Evolutionary conservation across 1,284 basidiomycete genomes (phyloP).

Genomic region (Ustilago esculenta): DNA sequence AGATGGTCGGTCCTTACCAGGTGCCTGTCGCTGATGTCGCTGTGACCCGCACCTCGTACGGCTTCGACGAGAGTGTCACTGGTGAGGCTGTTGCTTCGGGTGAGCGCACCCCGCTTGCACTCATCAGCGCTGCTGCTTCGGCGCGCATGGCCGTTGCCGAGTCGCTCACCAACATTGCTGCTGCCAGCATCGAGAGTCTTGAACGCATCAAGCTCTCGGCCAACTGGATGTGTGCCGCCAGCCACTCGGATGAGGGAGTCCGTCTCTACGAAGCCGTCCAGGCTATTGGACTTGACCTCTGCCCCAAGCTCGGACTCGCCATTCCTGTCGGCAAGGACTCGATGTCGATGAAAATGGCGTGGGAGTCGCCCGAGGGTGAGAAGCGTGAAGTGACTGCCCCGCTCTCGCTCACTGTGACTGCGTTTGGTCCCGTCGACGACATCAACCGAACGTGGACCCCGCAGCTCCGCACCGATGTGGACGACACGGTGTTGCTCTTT

Average conservation of each 20-base stretch:
- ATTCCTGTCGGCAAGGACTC: constrained; percentile 99
- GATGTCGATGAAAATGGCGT: constrained; percentile 99
- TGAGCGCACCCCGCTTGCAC: constrained; percentile 90
- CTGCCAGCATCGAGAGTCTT: constrained; percentile 79
- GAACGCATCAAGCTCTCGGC: constrained; percentile 89
- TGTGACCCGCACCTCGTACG: constrained; percentile 92
- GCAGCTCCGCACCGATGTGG: constrained; percentile 75
- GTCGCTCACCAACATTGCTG: constrained; percentile 88
- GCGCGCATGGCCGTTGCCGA: constrained; percentile 97
- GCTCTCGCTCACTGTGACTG: constrained; percentile 90
- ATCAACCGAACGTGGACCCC: constrained; percentile 91
- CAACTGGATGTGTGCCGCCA: constrained; percentile 99
- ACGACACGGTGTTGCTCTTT: constrained; percentile 77
- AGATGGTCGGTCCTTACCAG: constrained; percentile 99
- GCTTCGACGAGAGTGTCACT: constrained; percentile 80
- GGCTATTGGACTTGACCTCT: constrained; percentile 91
- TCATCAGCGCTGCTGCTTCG: constrained; percentile 86
- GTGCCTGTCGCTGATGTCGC: constrained; percentile 97
- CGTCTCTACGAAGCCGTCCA: constrained; percentile 90
- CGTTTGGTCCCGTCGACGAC: constrained; percentile 87
- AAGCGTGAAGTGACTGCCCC: constrained; percentile 87
- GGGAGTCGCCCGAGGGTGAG: constrained; percentile 73
- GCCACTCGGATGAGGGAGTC: constrained; percentile 87
- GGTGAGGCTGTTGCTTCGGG: constrained; percentile 96
- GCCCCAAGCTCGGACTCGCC: constrained; percentile 90